Conservation (phyloP, 202 grass and related monocot genomes). For the Thinopyrum obtusiflorum region DNA sequence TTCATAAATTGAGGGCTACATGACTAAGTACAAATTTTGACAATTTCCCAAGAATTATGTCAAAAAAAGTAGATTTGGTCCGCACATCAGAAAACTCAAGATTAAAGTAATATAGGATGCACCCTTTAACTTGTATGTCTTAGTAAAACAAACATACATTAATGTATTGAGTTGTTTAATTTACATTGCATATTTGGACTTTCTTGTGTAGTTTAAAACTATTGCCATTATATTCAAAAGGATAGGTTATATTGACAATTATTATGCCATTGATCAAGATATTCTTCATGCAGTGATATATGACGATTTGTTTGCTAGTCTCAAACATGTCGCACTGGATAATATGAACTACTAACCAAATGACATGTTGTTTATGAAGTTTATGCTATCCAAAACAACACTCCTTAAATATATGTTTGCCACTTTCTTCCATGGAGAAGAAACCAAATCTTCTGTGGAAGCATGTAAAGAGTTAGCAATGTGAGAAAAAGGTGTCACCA, state of each 20-base stretch:
- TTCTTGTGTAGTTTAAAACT: neutral
- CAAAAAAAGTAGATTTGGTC: neutral
- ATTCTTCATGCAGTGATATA: neutral
- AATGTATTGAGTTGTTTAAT: neutral
- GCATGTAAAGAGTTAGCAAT: neutral
- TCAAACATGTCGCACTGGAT: neutral
- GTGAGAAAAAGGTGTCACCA: neutral
- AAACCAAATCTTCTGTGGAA: neutral
- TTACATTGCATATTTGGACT: neutral
- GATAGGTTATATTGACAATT: neutral
- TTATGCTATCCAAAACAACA: neutral
- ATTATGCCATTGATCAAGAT: neutral
- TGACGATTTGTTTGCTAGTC: conserved; percentile 7
- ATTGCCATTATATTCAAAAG: neutral
- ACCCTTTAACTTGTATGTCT: neutral
- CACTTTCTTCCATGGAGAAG: neutral
- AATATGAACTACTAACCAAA: neutral
- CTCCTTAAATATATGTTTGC: neutral
- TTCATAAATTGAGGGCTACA: neutral
- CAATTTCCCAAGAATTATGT: conserved; percentile 1
- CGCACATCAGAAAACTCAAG: neutral
- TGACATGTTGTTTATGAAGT: neutral
- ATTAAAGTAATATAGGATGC: no score
- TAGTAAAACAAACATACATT: neutral
- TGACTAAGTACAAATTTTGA: neutral